These are phyloP conservation scores for Phyllostachys edulis DNA, from an alignment of 176 grass and related monocot genomes.

Conservation along the genomic window DNA sequence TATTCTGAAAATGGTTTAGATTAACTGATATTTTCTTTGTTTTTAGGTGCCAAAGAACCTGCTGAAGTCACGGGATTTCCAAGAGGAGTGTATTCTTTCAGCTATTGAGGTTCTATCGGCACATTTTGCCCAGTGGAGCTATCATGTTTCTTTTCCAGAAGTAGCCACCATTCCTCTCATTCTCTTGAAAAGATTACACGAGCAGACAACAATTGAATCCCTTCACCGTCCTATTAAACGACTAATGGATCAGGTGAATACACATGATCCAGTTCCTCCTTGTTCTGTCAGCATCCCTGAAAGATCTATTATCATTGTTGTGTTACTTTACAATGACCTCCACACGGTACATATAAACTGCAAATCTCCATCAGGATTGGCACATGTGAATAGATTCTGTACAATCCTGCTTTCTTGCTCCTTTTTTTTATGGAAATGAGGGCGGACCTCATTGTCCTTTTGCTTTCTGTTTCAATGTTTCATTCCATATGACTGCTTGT, in stretches of 20 bases:
- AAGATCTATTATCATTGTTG: neutral
- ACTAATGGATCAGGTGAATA: conserved; percentile 80
- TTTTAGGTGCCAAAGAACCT: conserved; percentile 67
- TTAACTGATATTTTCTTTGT: conserved; percentile 18
- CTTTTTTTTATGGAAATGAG: neutral
- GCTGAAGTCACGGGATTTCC: conserved; percentile 64
- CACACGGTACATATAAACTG: neutral
- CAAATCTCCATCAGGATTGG: neutral
- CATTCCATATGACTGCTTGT: neutral
- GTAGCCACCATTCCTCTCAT: conserved; percentile 75
- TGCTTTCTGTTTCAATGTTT: neutral
- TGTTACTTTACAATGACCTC: neutral
- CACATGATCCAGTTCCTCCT: neutral
- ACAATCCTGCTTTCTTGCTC: neutral
- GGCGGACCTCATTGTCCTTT: neutral
- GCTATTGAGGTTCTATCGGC: conserved; percentile 60
- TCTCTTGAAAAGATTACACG: conserved; percentile 78
- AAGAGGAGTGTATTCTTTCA: conserved; percentile 72
- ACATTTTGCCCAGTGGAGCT: conserved; percentile 91
- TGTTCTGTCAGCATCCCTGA: neutral
- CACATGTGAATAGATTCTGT: neutral
- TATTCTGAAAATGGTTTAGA: neutral
- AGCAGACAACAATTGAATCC: conserved; percentile 52
- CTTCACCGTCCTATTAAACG: conserved; percentile 62
- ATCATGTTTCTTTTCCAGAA: conserved; percentile 94